These are phyloP conservation scores for Puccinellia tenuiflora DNA, from an alignment of 176 grass and related monocot species.

Conservation along the genomic window DNA sequence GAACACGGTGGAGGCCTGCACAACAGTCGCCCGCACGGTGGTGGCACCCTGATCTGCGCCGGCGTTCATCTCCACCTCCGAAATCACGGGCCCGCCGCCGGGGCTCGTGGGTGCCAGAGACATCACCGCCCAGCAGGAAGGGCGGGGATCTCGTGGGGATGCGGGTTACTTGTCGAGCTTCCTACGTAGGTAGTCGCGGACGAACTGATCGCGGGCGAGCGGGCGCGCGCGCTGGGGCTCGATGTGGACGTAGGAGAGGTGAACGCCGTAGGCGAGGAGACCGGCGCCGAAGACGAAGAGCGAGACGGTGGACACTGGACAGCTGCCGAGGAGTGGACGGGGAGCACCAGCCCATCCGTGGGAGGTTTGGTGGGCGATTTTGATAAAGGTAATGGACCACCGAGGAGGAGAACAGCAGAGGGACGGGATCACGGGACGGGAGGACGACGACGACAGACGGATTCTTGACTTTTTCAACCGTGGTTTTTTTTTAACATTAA, in stretches of 20 bases:
- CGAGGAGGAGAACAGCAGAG: no score
- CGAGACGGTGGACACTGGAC: constrained; percentile 33
- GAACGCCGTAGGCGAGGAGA: constrained; percentile 41
- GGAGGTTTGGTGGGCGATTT: constrained; percentile 9
- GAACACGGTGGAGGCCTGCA: constrained; percentile 88
- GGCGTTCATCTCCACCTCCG: constrained; percentile 81
- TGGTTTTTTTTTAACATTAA: no score
- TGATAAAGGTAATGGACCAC: no score
- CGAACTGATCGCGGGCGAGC: constrained; percentile 71
- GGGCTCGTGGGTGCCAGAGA: constrained; percentile 33
- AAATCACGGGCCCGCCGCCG: constrained; percentile 38
- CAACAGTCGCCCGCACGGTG: constrained; percentile 76
- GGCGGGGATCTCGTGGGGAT: background rate
- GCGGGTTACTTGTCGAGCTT: constrained; percentile 44
- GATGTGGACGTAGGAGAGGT: constrained; percentile 64
- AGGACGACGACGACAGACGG: no score
- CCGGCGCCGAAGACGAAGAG: constrained; percentile 53
- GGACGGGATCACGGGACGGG: no score
- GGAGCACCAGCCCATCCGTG: constrained; percentile 60
- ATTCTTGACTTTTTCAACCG: no score
- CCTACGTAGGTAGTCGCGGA: constrained; percentile 54
- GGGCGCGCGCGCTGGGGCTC: constrained; percentile 55
- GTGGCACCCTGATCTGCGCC: constrained; percentile 40
- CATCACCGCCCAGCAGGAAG: constrained; percentile 24
- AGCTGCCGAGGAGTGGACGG: constrained; percentile 61